phyloP scores from a whole-genome alignment of 768 basidiomycete genomes.

The Roridomyces roridus region DNA sequence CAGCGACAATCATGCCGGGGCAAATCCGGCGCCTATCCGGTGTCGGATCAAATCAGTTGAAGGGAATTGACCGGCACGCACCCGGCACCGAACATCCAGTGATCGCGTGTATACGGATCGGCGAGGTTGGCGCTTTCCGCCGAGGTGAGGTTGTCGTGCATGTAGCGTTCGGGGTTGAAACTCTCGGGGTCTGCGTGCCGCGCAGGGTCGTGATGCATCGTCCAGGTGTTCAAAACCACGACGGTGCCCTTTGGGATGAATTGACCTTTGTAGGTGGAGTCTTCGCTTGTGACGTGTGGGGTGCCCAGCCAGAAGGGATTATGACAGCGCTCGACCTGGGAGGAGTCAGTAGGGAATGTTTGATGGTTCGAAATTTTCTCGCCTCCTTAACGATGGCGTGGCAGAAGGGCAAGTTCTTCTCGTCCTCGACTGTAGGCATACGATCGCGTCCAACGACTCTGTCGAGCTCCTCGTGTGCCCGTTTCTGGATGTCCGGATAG shows the following conservation, averaged over 20 bases:
- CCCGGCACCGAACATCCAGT: conserved; percentile 60
- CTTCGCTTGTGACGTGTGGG: conserved; percentile 42
- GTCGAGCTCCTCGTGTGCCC: no score
- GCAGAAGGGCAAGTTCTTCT: conserved; percentile 30
- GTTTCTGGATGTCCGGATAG: no score
- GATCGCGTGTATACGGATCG: conserved; percentile 50
- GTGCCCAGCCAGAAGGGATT: conserved; percentile 47
- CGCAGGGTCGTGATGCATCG: conserved; percentile 41
- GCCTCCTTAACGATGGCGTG: conserved; percentile 33
- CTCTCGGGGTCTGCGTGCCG: conserved; percentile 46
- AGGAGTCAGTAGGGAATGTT: no score
- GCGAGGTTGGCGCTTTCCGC: conserved; percentile 50
- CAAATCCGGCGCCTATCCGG: no score
- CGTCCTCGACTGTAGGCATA: conserved; percentile 28
- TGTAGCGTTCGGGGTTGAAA: conserved; percentile 50
- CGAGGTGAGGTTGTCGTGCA: conserved; percentile 42
- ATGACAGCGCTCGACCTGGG: conserved; percentile 41
- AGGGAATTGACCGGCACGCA: no score
- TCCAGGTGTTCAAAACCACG: conserved; percentile 46
- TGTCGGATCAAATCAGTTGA: no score
- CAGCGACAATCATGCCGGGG: no score
- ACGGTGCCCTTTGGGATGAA: conserved; percentile 44
- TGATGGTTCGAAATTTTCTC: no score
- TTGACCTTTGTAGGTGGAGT: conserved; percentile 51
- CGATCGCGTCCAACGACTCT: no score